Evolutionary conservation across 345 rosid species (phyloP).

Genomic region (Salix arbutifolia): DNA sequence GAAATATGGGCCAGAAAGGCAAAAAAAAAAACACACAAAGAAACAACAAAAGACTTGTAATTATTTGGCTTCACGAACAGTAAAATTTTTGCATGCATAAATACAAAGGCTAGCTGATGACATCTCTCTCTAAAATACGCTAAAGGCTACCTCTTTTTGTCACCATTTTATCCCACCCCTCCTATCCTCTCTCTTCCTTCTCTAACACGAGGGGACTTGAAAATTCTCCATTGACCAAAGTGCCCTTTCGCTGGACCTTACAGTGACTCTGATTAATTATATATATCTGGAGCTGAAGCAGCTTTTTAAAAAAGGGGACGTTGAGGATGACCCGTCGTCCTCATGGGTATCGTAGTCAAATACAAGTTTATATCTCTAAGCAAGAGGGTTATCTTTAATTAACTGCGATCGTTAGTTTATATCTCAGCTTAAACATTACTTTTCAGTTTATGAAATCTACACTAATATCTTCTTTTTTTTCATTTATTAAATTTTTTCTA

Average conservation of each 20-base stretch:
- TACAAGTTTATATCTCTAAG: background rate
- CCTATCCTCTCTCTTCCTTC: background rate
- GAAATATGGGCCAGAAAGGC: conserved; percentile 34
- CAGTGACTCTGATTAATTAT: background rate
- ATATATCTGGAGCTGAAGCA: background rate
- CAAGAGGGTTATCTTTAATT: background rate
- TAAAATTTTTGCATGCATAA: conserved; percentile 29
- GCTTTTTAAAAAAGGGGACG: conserved; percentile 2
- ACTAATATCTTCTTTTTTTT: too few species aligned
- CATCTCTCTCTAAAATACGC: conserved; percentile 20
- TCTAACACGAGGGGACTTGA: background rate
- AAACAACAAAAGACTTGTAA: conserved; percentile 41
- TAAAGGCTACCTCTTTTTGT: conserved; percentile 10
- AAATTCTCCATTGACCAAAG: background rate
- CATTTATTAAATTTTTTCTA: too few species aligned
- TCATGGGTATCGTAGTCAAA: conserved; percentile 19
- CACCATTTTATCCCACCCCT: background rate
- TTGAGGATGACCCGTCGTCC: conserved; percentile 20
- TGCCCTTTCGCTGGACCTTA: background rate
- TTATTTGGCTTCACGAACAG: conserved; percentile 16
- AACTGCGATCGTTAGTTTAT: background rate
- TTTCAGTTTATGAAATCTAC: too few species aligned
- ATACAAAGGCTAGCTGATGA: background rate
- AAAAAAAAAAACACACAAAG: conserved; percentile 21
- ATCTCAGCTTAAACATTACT: too few species aligned